A percentile compares a stretch with the other conserved stretches of the same genome.
These are phyloP conservation scores for Teratosphaeria nubilosa DNA, from an alignment of 2,329 filamentous ascomycete genomes.

Conservation along the genomic window DNA sequence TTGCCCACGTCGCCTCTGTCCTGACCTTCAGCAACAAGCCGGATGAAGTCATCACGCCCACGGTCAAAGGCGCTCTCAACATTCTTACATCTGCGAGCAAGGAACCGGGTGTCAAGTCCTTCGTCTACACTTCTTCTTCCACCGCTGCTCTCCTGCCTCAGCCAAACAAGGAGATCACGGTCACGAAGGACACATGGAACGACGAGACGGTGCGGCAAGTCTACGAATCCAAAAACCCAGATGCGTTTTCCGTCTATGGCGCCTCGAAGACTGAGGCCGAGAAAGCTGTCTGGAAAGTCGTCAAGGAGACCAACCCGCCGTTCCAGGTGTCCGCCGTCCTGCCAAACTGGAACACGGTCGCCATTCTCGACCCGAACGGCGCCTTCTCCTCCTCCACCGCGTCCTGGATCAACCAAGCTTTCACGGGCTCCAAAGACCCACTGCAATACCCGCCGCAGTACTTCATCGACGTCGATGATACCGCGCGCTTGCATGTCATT, in stretches of 20 bases:
- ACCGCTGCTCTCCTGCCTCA: constrained; percentile 27
- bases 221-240: constrained; percentile 26
- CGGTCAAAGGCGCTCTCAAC: constrained; percentile 23
- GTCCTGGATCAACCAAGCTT: constrained; percentile 3
- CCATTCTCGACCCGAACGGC: constrained; percentile 7
- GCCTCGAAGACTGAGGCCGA: constrained; percentile 41
- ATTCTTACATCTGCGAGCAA: constrained; percentile 33
- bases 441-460: constrained; percentile 15
- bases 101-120: constrained; percentile 31
- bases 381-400: not conserved
- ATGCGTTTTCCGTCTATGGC: constrained; percentile 30
- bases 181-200: constrained; percentile 22
- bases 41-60: constrained; percentile 33
- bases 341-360: constrained; percentile 16
- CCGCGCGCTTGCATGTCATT: constrained; percentile 43
- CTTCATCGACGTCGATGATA: constrained; percentile 40
- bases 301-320: constrained; percentile 31
- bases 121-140: constrained; percentile 36
- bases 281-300: constrained; percentile 37
- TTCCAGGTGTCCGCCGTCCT: constrained; percentile 35
- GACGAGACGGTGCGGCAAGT: constrained; percentile 11
- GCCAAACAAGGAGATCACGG: constrained; percentile 25
- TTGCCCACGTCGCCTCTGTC: constrained; percentile 38
- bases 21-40: constrained; percentile 31
- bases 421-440: constrained; percentile 8